Evolutionary conservation across 345 rosid genomes (phyloP).

Genomic region (Fremontodendron californicum): DNA sequence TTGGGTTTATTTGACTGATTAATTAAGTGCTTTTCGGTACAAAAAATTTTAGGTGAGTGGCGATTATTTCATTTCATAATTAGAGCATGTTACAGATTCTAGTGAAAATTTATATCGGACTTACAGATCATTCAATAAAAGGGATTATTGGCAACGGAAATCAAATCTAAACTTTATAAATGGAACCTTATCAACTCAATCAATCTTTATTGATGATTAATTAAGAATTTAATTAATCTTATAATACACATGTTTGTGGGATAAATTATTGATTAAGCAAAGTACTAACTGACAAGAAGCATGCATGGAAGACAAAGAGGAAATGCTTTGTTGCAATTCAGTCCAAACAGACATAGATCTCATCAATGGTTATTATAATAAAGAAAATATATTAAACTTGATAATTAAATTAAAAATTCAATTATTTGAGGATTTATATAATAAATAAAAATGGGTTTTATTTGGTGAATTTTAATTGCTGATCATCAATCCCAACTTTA

Average conservation of each 20-base stretch:
- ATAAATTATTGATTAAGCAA: constrained; percentile 3
- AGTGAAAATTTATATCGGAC: too few species aligned
- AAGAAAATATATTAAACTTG: neutral
- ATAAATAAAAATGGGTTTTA: neutral
- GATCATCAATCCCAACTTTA: constrained; percentile 5
- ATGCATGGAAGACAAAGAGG: neutral
- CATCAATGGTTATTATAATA: neutral
- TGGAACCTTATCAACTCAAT: neutral
- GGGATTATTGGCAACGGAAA: too few species aligned
- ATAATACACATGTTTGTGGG: neutral
- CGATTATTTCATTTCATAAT: too few species aligned
- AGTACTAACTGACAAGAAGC: constrained; percentile 1
- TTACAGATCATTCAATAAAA: too few species aligned
- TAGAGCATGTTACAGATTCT: too few species aligned
- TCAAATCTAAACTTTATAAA: too few species aligned
- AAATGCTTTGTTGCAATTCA: constrained; percentile 12
- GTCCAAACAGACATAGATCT: neutral
- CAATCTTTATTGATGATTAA: neutral
- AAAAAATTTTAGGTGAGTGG: too few species aligned
- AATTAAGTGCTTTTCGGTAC: neutral
- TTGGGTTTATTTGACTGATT: constrained; percentile 9
- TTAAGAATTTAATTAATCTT: neutral
- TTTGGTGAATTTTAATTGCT: neutral
- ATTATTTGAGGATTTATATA: neutral
- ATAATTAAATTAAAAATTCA: neutral